phyloP scores from a whole-genome alignment of 192 early-diverging fungal genomes.

The Oehlia diaphana region DNA sequence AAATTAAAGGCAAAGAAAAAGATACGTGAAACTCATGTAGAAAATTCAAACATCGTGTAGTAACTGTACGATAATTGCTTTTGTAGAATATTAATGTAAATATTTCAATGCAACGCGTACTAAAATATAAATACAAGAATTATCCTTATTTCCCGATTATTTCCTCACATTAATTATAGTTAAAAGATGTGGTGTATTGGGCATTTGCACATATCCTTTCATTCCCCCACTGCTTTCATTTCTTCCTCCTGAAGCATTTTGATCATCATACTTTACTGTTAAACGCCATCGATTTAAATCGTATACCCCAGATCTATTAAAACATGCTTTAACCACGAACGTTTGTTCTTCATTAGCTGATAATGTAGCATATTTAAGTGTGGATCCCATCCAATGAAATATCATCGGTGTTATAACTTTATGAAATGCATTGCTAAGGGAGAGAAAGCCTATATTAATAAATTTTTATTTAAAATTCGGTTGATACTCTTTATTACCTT shows the following conservation, averaged over 20 bases:
- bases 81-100: not conserved
- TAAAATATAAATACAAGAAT: not conserved
- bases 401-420: slow-evolving; percentile 35
- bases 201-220: slow-evolving; percentile 30
- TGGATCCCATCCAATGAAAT: slow-evolving; percentile 69
- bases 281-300: slow-evolving; percentile 78
- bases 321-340: slow-evolving; percentile 53
- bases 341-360: slow-evolving; percentile 50
- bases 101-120: too few species aligned
- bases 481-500: slow-evolving; percentile 15
- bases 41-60: not conserved
- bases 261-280: slow-evolving; percentile 44
- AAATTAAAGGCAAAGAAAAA: slow-evolving; percentile 38
- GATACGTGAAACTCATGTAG: not conserved
- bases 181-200: slow-evolving; percentile 18
- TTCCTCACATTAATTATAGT: not conserved
- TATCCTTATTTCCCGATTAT: not conserved
- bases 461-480: not conserved
- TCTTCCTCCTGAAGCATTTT: not conserved
- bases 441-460: not conserved
- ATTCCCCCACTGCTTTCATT: not conserved
- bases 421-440: slow-evolving; percentile 21
- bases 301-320: slow-evolving; percentile 65
- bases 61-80: not conserved
- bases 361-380: slow-evolving; percentile 54